Percentiles rank a stretch among this genome's conserved stretches.
Evolutionary conservation across 768 basidiomycete species (phyloP).

Genomic region (Phylloporus scabripes): DNA sequence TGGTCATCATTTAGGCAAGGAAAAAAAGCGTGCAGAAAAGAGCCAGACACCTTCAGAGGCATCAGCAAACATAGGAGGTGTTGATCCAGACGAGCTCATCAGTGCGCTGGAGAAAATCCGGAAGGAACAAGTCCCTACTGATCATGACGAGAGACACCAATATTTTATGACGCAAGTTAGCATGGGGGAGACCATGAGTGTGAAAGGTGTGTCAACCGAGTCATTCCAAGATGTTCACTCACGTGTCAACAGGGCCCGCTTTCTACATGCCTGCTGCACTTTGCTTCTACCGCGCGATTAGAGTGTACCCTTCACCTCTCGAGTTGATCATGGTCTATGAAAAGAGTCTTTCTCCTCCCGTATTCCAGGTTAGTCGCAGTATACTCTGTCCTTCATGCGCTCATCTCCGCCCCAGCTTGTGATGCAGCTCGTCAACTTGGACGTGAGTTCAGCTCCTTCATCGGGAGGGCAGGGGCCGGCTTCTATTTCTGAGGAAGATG

Average conservation of each 20-base stretch:
- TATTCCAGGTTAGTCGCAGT: conserved; percentile 60
- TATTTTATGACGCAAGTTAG: conserved; percentile 92
- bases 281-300: conserved; percentile 88
- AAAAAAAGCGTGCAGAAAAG: conserved; percentile 85
- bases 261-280: conserved; percentile 78
- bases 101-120: conserved; percentile 63
- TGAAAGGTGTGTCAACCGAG: conserved; percentile 47
- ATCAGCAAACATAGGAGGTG: conserved; percentile 18
- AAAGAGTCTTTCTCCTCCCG: conserved; percentile 75
- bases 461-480: conserved; percentile 22
- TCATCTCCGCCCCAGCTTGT: conserved; percentile 44
- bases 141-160: conserved; percentile 73
- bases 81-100: conserved; percentile 50
- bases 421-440: conserved; percentile 81
- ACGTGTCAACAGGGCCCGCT: conserved; percentile 55
- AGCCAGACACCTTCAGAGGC: conserved; percentile 44
- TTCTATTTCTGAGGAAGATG: conserved; percentile 42
- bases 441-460: conserved; percentile 69
- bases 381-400: background rate
- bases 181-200: conserved; percentile 78
- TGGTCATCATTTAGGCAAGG: conserved; percentile 57
- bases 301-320: conserved; percentile 90
- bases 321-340: conserved; percentile 95
- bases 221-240: background rate
- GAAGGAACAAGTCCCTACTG: conserved; percentile 59